Evolutionary conservation across 495 filamentous ascomycete species (phyloP), one percentile per base, ranked within the genome.

Genomic region (Aspergillus indologenus): DNA sequence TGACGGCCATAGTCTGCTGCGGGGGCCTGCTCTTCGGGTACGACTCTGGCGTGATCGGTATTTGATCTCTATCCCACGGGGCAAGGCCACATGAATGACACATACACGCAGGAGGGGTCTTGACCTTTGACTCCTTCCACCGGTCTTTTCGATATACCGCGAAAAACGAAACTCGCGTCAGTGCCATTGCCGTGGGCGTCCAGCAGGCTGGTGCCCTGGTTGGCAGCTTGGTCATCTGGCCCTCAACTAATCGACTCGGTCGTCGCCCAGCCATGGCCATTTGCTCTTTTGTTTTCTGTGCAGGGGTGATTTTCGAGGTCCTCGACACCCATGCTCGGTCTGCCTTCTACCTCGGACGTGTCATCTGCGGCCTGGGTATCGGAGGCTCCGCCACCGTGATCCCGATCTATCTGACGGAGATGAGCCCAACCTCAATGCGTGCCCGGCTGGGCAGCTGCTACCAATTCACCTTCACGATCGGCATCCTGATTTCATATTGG

Each of bases 401-500:
- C 0, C 83, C 84, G 2, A 85, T 83, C 59, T 84, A 80, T 58
- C 74, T 79, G 45, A 74, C 79, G 15, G 83, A 86, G 64, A 85
- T 80, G 73, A 79, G 79, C 54, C 81, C 82, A 0, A 81, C 78
- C 48, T 73, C 80, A 15, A 76, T 83, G 51, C 75, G 82, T 31
- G 82, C 78, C 2, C 73, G 79, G 18, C 72, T 84, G 20, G 82
- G 79, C 48, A 70, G 71, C 56, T 79, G 79, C 57, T 83, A 79
- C 61, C 80, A 83, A 55, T 75, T 81, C 45, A 79, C 79, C 45
- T 83, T 79, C 55, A 81, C 80, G 0, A 71, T 81, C 54, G 81
- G 81, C 0, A 79, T 83, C 22, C 71, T 82, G 24, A 62, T 73
- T 0, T 79, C 76, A 5, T 83, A 83, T 63, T 84, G 79, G 75